Evolutionary conservation across 164 flowering plant genomes (phyloP), one percentile per base, ranked within the genome.

Genomic region (Chimonanthus salicifolius): DNA sequence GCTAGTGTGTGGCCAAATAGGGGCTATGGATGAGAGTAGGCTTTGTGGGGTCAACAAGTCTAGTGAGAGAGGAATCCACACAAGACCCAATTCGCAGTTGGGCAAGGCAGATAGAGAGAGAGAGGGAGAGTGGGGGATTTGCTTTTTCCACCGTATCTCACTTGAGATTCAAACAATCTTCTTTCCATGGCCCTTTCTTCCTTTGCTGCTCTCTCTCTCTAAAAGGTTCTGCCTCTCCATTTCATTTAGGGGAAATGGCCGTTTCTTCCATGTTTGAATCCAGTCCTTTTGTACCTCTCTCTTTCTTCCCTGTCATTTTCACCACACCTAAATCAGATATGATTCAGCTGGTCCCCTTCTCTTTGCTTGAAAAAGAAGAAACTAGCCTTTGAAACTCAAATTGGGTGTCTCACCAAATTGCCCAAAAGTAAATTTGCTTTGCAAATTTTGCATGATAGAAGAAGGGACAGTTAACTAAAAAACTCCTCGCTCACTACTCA

Each of bases 401-500:
- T 9, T 47, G 67, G 75, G 77, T 58, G 66, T 77, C 75, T 77
- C 64, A 80, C 72, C 13, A 76, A 50, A 72, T 79, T 83, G 76
- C 73, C 67, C 72, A 3, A 70, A 77, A 81, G 73, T 82, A 70
- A 85, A 68, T 74, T 67, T 60, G 72, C 72, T 77, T 71, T 74
- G 72, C 81, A 75, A 78, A 75, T 71, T 78, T 72, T 78, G 87
- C 80, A 83, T 79, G 82, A 85, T 84, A 83, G 65, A 76, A 67
- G 18, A 70, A 62, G 81, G 75, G 80, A 79, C 89, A 81, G 86
- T 87, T 85, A 65, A 84, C 78, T 4, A n/a, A 74, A 70, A 76
- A 47, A 71, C 62, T 51, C 76, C 70, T n/a, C 15, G 10, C 20
- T 6, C 16, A 3, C 43, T 48, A 20, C 71, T 10, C 6, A 69